Percentiles rank a stretch among this genome's conserved stretches.
phyloP scores from a whole-genome alignment of 371 early-diverging fungal species.

The Rhizopus microsporus region DNA sequence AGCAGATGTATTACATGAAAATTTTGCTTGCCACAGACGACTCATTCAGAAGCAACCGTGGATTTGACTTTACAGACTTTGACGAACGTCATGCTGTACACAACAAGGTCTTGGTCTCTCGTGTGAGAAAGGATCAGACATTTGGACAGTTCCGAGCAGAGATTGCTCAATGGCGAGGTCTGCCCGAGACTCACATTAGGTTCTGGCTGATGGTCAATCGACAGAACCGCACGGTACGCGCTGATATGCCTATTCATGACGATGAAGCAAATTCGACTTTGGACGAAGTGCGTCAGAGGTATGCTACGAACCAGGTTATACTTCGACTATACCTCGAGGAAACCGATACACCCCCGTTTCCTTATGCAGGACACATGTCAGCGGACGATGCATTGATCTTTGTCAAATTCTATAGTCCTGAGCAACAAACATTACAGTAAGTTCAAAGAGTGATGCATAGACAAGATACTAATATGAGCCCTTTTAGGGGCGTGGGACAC shows the following conservation, averaged over 20 bases:
- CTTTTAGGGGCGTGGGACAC: slow-evolving; percentile 53
- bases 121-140: slow-evolving; percentile 34
- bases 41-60: slow-evolving; percentile 67
- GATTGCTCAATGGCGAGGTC: slow-evolving; percentile 29
- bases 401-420: slow-evolving; percentile 28
- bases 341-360: slow-evolving; percentile 11
- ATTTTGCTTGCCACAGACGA: slow-evolving; percentile 63
- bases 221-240: slow-evolving; percentile 89
- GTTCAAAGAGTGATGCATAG: not conserved
- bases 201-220: slow-evolving; percentile 88
- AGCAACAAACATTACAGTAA: slow-evolving; percentile 25
- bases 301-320: slow-evolving; percentile 21
- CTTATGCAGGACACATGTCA: slow-evolving; percentile 5
- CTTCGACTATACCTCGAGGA: slow-evolving; percentile 33
- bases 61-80: slow-evolving; percentile 75
- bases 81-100: slow-evolving; percentile 29
- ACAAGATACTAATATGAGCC: not conserved
- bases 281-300: slow-evolving; percentile 29
- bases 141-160: slow-evolving; percentile 36
- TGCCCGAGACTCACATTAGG: slow-evolving; percentile 61
- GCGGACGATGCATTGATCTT: slow-evolving; percentile 21
- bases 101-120: slow-evolving; percentile 8
- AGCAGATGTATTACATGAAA: slow-evolving; percentile 66
- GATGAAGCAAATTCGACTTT: slow-evolving; percentile 22
- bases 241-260: slow-evolving; percentile 67